Conservation (phyloP, 768 basidiomycete genomes). For the Lentinula lateritia region DNA sequence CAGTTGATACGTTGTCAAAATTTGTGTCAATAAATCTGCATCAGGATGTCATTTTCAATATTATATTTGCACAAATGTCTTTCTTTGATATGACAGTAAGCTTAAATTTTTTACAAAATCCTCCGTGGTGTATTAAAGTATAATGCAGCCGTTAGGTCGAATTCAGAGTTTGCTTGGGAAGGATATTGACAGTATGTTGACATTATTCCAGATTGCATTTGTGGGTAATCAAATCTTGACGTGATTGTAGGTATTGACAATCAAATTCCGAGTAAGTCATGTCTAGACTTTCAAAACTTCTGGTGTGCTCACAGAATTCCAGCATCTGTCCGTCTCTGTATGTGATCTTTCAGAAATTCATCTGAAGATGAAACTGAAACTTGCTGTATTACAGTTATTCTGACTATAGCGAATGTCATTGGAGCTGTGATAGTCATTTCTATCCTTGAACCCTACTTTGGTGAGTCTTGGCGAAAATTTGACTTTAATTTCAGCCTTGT, state of each 20-base stretch:
- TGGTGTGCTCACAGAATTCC: no score
- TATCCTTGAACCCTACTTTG: conserved; percentile 55
- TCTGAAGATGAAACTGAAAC: background rate
- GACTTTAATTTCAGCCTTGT: no score
- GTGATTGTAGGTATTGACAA: conserved; percentile 45
- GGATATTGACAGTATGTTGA: conserved; percentile 52
- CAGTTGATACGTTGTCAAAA: conserved; percentile 51
- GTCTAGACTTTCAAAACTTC: no score
- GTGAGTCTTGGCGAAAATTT: conserved; percentile 26
- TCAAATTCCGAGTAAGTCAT: conserved; percentile 42
- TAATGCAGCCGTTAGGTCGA: conserved; percentile 47
- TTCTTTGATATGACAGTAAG: conserved; percentile 69
- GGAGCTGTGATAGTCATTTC: conserved; percentile 53
- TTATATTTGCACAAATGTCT: conserved; percentile 69
- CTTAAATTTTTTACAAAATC: background rate
- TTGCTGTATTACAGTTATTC: conserved; percentile 28
- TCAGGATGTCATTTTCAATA: conserved; percentile 44
- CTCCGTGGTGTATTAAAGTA: background rate
- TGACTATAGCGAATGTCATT: conserved; percentile 47
- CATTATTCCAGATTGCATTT: background rate
- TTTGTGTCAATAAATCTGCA: conserved; percentile 62
- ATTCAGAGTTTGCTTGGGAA: conserved; percentile 43
- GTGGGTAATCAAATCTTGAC: background rate
- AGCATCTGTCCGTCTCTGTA: conserved; percentile 57
- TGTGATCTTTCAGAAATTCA: conserved; percentile 15